Conservation (phyloP, 2,329 filamentous ascomycete species). For the Cadophora malorum region DNA sequence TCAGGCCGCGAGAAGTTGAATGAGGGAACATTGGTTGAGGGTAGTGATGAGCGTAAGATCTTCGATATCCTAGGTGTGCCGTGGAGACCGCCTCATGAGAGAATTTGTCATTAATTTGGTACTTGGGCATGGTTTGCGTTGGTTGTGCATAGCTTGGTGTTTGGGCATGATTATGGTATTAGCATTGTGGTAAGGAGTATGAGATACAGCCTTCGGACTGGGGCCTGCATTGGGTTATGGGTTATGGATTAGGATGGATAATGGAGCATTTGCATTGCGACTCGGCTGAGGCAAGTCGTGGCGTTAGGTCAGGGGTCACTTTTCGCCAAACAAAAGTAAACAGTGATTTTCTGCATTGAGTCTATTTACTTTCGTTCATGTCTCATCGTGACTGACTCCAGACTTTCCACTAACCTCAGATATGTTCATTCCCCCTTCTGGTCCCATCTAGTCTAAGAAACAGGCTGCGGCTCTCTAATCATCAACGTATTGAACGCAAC, state of each 20-base stretch:
- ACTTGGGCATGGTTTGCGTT: not conserved
- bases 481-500: conserved; percentile 38
- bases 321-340: conserved; percentile 2
- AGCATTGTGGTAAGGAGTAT: not conserved
- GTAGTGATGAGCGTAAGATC: conserved; percentile 76
- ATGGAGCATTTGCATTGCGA: not conserved
- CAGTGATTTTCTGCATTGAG: not conserved
- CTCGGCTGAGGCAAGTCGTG: not conserved
- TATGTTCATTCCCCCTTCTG: not conserved
- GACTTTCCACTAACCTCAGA: not conserved
- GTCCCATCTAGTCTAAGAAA: not conserved
- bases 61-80: conserved; percentile 84
- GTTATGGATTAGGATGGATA: not conserved
- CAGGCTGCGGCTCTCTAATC: conserved; percentile 39
- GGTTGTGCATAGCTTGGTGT: not conserved
- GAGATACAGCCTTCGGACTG: not conserved
- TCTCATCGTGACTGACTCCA: not conserved
- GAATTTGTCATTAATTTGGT: conserved; percentile 65
- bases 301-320: not conserved
- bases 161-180: not conserved
- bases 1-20: conserved; percentile 64
- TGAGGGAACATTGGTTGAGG: conserved; percentile 75
- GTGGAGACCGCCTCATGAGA: conserved; percentile 79
- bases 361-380: not conserved
- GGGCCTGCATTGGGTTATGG: not conserved